phyloP scores from a whole-genome alignment of 306 rosid genomes.

The Begonia loranthoides region DNA sequence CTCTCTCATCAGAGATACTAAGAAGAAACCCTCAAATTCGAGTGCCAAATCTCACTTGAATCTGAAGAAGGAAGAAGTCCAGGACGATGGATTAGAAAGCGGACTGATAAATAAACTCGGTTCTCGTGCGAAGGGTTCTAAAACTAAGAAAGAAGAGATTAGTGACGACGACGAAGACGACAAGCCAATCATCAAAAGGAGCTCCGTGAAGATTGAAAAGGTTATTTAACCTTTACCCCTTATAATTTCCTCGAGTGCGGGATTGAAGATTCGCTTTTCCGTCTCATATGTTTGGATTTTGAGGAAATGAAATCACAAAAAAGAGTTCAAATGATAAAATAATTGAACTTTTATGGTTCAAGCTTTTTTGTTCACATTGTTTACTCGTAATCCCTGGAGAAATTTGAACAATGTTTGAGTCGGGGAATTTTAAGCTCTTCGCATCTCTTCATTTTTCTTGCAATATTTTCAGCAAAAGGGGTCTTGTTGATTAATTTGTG shows the following conservation, averaged over 20 bases:
- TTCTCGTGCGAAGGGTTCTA: slow-evolving; percentile 15
- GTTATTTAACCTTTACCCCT: not conserved
- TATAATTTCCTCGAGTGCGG: not conserved
- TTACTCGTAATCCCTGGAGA: no score
- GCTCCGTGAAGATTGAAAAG: slow-evolving; percentile 7
- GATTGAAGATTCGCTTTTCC: not conserved
- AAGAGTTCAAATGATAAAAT: no score
- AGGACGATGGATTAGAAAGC: slow-evolving; percentile 8
- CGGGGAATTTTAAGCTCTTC: no score
- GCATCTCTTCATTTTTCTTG: no score
- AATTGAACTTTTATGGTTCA: no score
- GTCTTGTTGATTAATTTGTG: not conserved
- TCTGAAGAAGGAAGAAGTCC: slow-evolving; percentile 22
- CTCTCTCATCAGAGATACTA: no score
- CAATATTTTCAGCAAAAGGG: no score
- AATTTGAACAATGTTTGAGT: no score
- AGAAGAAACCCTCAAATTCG: no score
- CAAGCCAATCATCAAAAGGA: slow-evolving; percentile 12
- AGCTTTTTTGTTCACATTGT: no score
- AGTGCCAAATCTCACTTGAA: not conserved
- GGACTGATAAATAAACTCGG: slow-evolving; percentile 4
- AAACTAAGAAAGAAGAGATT: slow-evolving; percentile 34
- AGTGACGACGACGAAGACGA: slow-evolving; percentile 8
- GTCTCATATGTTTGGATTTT: not conserved
- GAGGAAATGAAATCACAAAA: no score